These are phyloP conservation scores for Russula vinacea DNA, from an alignment of 768 basidiomycete species.

Conservation along the genomic window DNA sequence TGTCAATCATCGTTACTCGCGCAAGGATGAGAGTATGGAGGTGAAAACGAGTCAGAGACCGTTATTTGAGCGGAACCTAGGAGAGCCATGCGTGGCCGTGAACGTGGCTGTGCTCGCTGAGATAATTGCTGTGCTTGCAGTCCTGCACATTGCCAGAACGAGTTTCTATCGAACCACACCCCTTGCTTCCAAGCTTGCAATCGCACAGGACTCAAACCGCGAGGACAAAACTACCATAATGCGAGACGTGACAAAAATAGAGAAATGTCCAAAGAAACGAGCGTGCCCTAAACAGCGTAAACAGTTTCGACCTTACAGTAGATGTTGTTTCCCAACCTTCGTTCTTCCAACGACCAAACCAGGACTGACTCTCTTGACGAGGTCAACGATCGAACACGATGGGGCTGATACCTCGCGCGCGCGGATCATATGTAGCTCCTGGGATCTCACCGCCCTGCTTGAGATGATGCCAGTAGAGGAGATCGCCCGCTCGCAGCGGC, in stretches of 20 bases:
- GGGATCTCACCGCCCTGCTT: constrained; percentile 68
- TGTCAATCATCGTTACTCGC: constrained; percentile 24
- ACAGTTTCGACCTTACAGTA: background rate
- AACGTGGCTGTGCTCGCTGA: constrained; percentile 3
- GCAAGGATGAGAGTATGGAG: background rate
- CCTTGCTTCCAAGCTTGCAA: background rate
- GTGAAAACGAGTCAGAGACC: background rate
- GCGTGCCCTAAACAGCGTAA: background rate
- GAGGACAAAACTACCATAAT: constrained; percentile 8
- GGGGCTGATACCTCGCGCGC: constrained; percentile 42
- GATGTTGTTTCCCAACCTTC: background rate
- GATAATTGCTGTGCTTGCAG: background rate
- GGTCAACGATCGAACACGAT: constrained; percentile 24
- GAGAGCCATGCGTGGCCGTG: background rate
- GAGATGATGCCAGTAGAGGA: constrained; percentile 76
- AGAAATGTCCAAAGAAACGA: background rate
- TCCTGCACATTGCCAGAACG: background rate
- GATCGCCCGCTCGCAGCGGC: constrained; percentile 51
- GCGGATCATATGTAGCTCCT: constrained; percentile 58
- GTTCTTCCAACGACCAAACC: background rate
- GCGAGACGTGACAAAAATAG: background rate
- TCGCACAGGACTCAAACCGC: background rate
- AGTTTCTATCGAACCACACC: background rate
- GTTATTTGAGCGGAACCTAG: background rate
- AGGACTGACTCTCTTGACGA: background rate